Conservation (phyloP, 2,329 filamentous ascomycete genomes). For the Cytospora piceae region DNA sequence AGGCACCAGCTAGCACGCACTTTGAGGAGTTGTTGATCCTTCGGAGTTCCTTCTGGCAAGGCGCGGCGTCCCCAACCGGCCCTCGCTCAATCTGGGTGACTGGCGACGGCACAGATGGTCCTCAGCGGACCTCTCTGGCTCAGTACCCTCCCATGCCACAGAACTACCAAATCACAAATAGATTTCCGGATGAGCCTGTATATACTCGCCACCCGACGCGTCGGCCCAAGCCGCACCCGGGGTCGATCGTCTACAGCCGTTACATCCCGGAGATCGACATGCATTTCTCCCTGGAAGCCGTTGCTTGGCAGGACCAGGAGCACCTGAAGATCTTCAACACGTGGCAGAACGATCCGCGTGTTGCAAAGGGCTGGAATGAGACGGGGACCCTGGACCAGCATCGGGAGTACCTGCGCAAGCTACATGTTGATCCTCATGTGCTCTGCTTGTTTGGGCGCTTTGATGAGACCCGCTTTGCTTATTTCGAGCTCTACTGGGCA, state of each 20-base stretch:
- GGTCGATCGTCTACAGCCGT: constrained; percentile 71
- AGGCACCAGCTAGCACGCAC: constrained; percentile 33
- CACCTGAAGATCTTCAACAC: constrained; percentile 71
- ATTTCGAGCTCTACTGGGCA: constrained; percentile 79
- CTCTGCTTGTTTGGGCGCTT: constrained; percentile 70
- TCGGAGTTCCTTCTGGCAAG: constrained; percentile 42
- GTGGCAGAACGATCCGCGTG: constrained; percentile 80
- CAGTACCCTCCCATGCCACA: constrained; percentile 47
- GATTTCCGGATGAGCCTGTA: constrained; percentile 49
- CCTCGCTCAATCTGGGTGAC: constrained; percentile 45
- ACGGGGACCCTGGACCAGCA: constrained; percentile 74
- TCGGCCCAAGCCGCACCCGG: constrained; percentile 68
- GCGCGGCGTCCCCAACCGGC: constrained; percentile 38
- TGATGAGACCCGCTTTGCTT: constrained; percentile 69
- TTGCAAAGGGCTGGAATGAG: constrained; percentile 77
- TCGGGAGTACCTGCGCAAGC: constrained; percentile 67
- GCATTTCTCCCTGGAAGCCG: constrained; percentile 71
- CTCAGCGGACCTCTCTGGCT: constrained; percentile 35
- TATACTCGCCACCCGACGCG: constrained; percentile 62
- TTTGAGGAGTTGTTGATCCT: constrained; percentile 50
- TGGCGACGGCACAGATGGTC: constrained; percentile 40
- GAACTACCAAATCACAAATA: constrained; percentile 50
- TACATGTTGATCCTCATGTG: constrained; percentile 71
- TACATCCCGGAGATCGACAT: constrained; percentile 74
- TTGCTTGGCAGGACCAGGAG: constrained; percentile 65